Base-by-base conservation (phyloP, 345 rosid species). In the Camelina hispida region DNA sequence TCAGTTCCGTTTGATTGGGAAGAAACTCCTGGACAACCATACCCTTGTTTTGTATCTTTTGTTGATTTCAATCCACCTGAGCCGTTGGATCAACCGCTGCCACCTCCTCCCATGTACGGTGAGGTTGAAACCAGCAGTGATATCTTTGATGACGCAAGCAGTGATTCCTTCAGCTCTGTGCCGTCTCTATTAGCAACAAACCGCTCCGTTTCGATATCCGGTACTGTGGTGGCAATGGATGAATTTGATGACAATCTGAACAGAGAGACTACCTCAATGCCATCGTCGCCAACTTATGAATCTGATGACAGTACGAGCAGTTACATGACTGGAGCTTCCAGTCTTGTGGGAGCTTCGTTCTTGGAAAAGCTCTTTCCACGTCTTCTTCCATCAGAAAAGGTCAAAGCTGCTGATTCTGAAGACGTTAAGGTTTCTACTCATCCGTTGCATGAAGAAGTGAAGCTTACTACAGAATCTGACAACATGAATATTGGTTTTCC, bases 281-380 rank as follows among this genome's bases (percentile, higher is more conserved):
- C 85, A 56, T 73, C 86, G 14, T 84, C 94, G 4, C 89, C 89
- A 28, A 80, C 72, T 84, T 85, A 86, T 12, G 91, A 88, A 73
- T 77, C 83, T 42, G 88, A 86, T 63, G 81, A 85, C 69, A 90
- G 85, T 75, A 84, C 75, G 13, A 83, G 89, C 85, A 93, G 97
- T 77, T 84, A 85, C 76, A 87, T 74, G 56, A 87, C 92, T 1
- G 87, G 91, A 58, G 73, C 75, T 43, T 82, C 97, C 44, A 85
- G 89, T 79, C 91, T 81, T 13, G 89, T 78, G 68, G 97, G 97
- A 40, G 57, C 84, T 68, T 81, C 89, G n/a, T 87, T 91, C 82
- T 79, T 94, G 86, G 97, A 90, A 81, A 84, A 86, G 78, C 89
- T 91, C 73, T 94, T 91, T 77, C 99, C 97, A 37, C 75, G 87